Evolutionary conservation across 352 stramenopile species (phyloP), one percentile per base, ranked within the genome.

Genomic region (Phytophthora niederhauseri): DNA sequence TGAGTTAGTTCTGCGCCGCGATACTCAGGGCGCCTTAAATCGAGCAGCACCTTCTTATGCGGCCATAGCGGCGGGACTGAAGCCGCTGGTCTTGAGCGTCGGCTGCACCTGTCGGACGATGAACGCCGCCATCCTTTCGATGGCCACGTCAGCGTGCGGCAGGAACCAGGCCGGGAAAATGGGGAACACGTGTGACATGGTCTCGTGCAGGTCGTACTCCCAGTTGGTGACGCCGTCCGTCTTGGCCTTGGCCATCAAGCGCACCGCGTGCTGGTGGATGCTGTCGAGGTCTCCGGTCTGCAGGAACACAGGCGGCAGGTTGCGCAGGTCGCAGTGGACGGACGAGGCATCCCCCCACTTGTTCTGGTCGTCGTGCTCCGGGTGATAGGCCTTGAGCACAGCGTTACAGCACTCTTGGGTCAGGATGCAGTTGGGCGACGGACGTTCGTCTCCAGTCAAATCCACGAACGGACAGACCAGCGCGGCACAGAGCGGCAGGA

Each of bases 311-410:
- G 80, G 77, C 3, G 80, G 70, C 6, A 88, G 61, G 7, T 57
- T 68, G 26, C 61, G 45, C 24, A 88, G 62, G 48, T 86, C 68
- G 63, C 77, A 85, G 69, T 86, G 76, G 41, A 77, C 68, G 30
- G 76, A 57, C 4, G 76, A 84, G 2, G 76, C 74, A 52, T 84
- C 67, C 4, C 64, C 50, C 75, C 73, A 84, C 50, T 73, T 78
- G 14, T 15, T 59, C 4, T 49, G 66, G 28, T 83, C 75, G 22
- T 72, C 46, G 34, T 70, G 57, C 0, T 53, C 68, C 62, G 63
- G 51, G 55, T 69, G 73, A 48, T 76, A 79, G 8, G 63, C 66
- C 19, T 54, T 67, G 15, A 68, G 51, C 38, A 73, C 67, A 15
- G 63, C 64, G 5, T 75, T 59, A 22, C 66, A 59, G 31, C 68